Evolutionary conservation across 495 filamentous ascomycete genomes (phyloP).

Genomic region (Friedmanniomyces simplex): DNA sequence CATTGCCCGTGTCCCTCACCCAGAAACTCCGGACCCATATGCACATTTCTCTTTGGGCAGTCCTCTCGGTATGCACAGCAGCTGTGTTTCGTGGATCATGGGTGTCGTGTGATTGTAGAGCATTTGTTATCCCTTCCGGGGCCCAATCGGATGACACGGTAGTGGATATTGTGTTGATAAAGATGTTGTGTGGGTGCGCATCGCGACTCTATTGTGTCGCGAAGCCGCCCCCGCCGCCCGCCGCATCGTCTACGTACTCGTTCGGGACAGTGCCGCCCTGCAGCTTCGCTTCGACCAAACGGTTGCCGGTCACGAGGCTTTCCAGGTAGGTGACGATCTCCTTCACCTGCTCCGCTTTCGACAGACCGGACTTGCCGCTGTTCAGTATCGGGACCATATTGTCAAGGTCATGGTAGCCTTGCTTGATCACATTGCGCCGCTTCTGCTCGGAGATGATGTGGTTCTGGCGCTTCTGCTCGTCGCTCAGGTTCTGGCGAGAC

Average conservation of each 20-base stretch:
- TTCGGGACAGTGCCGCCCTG: background rate
- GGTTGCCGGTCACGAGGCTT: conserved; percentile 56
- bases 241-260: background rate
- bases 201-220: background rate
- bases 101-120: background rate
- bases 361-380: conserved; percentile 49
- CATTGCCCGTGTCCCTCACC: background rate
- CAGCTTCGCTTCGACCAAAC: conserved; percentile 29
- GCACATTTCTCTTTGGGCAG: background rate
- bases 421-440: conserved; percentile 64
- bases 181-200: background rate
- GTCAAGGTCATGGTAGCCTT: conserved; percentile 63
- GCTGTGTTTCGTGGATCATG: background rate
- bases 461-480: conserved; percentile 76
- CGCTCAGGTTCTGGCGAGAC: conserved; percentile 62
- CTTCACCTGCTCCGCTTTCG: conserved; percentile 66
- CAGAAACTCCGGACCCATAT: background rate
- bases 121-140: background rate
- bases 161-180: background rate
- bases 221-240: background rate
- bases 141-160: background rate
- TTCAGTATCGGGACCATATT: conserved; percentile 61
- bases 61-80: background rate
- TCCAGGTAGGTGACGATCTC: conserved; percentile 67
- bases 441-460: conserved; percentile 87